phyloP scores from a whole-genome alignment of 139 green algal species.

The Chlamydomonas sphaeroides region DNA sequence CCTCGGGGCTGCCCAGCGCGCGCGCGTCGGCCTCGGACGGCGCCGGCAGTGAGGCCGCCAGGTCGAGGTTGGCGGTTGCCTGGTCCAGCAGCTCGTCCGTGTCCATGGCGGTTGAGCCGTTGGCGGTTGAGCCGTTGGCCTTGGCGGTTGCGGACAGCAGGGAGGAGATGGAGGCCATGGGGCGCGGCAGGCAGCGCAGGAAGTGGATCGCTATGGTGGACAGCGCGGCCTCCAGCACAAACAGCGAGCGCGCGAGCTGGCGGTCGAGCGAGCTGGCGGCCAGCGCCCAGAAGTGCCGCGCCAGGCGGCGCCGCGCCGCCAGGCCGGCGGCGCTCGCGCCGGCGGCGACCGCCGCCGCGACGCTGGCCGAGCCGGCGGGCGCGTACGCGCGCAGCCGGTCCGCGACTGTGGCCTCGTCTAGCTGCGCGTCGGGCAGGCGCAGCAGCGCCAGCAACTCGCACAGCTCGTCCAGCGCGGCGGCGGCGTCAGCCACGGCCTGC shows the following conservation, averaged over 20 bases:
- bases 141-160: neutral
- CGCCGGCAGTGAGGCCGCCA: constrained; percentile 15
- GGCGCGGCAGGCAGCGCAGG: constrained; percentile 55
- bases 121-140: too few species aligned
- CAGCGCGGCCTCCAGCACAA: constrained; percentile 66
- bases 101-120: constrained; percentile 7
- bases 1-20: constrained; percentile 6
- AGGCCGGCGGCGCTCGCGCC: constrained; percentile 19
- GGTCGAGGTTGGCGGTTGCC: constrained; percentile 1
- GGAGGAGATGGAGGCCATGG: neutral
- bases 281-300: constrained; percentile 40
- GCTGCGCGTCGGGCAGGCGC: constrained; percentile 17
- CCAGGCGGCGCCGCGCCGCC: constrained; percentile 39
- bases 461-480: constrained; percentile 50
- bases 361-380: constrained; percentile 18
- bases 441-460: constrained; percentile 49
- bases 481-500: constrained; percentile 49
- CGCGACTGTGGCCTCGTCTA: constrained; percentile 24
- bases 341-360: constrained; percentile 15
- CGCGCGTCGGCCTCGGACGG: constrained; percentile 4
- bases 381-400: constrained; percentile 36
- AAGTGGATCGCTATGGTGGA: constrained; percentile 61
- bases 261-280: constrained; percentile 38
- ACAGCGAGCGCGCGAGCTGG: constrained; percentile 37
- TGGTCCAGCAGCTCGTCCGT: constrained; percentile 34